phyloP scores from a whole-genome alignment of 2,329 filamentous ascomycete genomes.

The Endoconidiophora polonica region DNA sequence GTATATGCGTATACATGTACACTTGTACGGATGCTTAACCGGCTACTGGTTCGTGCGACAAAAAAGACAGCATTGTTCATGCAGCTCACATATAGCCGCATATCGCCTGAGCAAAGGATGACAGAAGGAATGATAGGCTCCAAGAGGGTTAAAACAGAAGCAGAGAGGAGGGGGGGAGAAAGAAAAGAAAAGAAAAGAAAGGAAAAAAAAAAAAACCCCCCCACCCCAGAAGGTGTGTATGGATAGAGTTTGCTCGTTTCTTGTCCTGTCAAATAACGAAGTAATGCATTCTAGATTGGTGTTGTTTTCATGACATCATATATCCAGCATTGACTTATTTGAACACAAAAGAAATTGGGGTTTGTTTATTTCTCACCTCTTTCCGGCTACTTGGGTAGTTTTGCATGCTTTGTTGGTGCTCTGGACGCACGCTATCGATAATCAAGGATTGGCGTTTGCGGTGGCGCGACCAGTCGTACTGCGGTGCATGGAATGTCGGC shows the following conservation, averaged over 20 bases:
- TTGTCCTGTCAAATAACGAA: too few relatives aligned
- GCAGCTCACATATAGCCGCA: not conserved
- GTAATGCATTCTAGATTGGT: not conserved
- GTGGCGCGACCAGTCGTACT: not conserved
- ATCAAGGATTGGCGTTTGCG: not conserved
- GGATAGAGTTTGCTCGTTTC: too few relatives aligned
- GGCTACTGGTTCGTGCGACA: not conserved
- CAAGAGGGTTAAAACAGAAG: not conserved
- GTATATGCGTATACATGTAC: not conserved
- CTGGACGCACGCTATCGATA: not conserved
- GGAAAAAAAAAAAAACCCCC: not conserved
- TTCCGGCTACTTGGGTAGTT: too few relatives aligned
- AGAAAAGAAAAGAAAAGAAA: not conserved
- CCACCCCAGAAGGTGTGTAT: not conserved
- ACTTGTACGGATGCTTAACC: not conserved
- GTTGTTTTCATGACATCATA: not conserved
- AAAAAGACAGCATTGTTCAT: not conserved
- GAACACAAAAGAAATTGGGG: too few relatives aligned
- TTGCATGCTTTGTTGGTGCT: not conserved
- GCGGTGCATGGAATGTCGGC: not conserved
- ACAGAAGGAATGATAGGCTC: too few relatives aligned
- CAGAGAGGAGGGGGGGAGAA: not conserved
- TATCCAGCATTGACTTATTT: not conserved
- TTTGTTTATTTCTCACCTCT: not conserved
- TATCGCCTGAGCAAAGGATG: not conserved